Evolutionary conservation across 2,329 filamentous ascomycete genomes (phyloP).

Genomic region (Fusarium foetens): DNA sequence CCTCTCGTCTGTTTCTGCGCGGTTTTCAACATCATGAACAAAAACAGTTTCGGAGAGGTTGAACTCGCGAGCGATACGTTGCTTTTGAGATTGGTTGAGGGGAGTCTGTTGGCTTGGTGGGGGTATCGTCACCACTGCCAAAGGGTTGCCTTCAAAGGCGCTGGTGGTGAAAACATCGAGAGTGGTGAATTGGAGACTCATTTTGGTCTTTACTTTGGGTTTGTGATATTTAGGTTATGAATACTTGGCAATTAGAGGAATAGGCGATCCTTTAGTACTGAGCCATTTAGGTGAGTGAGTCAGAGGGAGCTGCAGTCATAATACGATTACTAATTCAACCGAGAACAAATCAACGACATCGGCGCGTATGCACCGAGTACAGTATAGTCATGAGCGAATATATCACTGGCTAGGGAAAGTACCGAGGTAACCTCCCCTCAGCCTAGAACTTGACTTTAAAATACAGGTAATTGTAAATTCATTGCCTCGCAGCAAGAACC

Average conservation of each 20-base stretch:
- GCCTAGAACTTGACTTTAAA: neutral
- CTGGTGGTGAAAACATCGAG: slow-evolving; percentile 67
- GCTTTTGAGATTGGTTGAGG: slow-evolving; percentile 61
- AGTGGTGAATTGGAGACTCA: slow-evolving; percentile 59
- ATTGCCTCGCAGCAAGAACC: neutral
- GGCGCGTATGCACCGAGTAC: neutral
- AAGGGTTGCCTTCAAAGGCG: slow-evolving; percentile 65
- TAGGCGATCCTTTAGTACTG: neutral
- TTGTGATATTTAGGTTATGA: rapidly evolving
- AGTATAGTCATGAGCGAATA: neutral
- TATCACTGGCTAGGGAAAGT: rapidly evolving
- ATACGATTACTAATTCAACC: neutral
- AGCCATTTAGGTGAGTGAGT: neutral
- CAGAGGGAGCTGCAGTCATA: neutral
- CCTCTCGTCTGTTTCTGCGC: slow-evolving; percentile 43
- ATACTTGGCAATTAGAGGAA: rapidly evolving
- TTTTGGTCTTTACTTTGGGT: neutral
- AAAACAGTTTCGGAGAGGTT: slow-evolving; percentile 73
- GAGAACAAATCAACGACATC: neutral
- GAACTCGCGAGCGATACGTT: slow-evolving; percentile 68
- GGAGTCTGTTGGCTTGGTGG: slow-evolving; percentile 40
- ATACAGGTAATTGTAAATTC: neutral
- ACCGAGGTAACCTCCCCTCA: rapidly evolving
- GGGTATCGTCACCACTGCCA: slow-evolving; percentile 67
- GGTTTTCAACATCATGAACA: slow-evolving; percentile 58